phyloP scores from a whole-genome alignment of 768 basidiomycete species.

The Rhodotorula diobovata region DNA sequence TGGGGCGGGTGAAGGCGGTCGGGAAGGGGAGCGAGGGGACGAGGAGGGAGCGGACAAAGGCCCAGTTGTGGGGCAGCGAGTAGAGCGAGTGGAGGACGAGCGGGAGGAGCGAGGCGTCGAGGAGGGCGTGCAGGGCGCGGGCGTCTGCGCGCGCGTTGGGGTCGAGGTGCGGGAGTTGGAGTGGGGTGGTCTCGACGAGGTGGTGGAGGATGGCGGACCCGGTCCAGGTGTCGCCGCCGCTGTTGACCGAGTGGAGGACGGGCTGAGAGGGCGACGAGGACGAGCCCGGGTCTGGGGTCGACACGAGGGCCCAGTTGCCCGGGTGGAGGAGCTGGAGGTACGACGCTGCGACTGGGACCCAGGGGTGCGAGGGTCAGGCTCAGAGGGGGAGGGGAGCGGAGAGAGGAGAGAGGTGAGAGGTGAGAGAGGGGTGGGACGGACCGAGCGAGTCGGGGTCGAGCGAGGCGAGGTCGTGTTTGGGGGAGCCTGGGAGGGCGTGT shows the following conservation, averaged over 20 bases:
- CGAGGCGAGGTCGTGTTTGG: constrained; percentile 22
- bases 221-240: constrained; percentile 12
- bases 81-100: constrained; percentile 38
- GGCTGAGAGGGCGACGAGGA: constrained; percentile 20
- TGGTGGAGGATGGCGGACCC: constrained; percentile 23
- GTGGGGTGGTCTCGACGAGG: constrained; percentile 13
- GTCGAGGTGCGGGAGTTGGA: not conserved
- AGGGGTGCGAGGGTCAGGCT: not conserved
- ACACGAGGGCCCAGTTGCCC: constrained; percentile 25
- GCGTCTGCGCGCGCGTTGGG: not conserved
- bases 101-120: constrained; percentile 33
- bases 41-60: constrained; percentile 29
- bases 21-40: constrained; percentile 27
- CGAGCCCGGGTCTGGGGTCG: constrained; percentile 8
- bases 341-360: constrained; percentile 24
- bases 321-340: constrained; percentile 35
- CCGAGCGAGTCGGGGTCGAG: constrained; percentile 34
- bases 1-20: constrained; percentile 22
- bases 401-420: too few species aligned
- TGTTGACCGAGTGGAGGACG: constrained; percentile 10
- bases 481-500: constrained; percentile 16
- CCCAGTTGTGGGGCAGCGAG: constrained; percentile 37
- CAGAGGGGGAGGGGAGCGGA: not conserved
- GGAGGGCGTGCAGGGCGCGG: constrained; percentile 31
- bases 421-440: not conserved